These are phyloP conservation scores for Lumnitzera littorea DNA, from an alignment of 345 rosid species.

Conservation along the genomic window DNA sequence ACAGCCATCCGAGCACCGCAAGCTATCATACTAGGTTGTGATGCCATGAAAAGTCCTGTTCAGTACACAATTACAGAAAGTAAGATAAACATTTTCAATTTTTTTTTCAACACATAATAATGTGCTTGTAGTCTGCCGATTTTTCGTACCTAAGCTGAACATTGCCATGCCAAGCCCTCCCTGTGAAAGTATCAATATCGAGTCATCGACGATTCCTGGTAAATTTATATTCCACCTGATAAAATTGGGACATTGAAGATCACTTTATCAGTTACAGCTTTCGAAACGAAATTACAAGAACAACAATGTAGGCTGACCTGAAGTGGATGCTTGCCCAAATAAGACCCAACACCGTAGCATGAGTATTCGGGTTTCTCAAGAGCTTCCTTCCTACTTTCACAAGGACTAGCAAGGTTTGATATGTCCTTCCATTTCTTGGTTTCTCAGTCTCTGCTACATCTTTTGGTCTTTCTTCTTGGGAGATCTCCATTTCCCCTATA, in stretches of 20 bases:
- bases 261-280: neutral
- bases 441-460: slow-evolving; percentile 36
- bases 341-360: slow-evolving; percentile 60
- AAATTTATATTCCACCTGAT: slow-evolving; percentile 56
- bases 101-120: too few relatives aligned
- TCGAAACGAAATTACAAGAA: neutral
- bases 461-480: slow-evolving; percentile 38
- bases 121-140: too few relatives aligned
- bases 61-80: slow-evolving; percentile 1
- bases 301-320: slow-evolving; percentile 31
- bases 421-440: slow-evolving; percentile 30
- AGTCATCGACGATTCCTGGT: slow-evolving; percentile 58
- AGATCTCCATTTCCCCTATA: slow-evolving; percentile 25
- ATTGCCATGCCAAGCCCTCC: slow-evolving; percentile 98
- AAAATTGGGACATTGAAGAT: slow-evolving; percentile 3
- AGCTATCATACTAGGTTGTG: slow-evolving; percentile 55
- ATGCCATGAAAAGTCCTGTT: slow-evolving; percentile 85
- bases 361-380: slow-evolving; percentile 65
- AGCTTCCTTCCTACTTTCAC: slow-evolving; percentile 63
- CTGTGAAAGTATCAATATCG: slow-evolving; percentile 52
- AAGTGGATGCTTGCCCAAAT: slow-evolving; percentile 77
- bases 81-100: neutral
- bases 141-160: slow-evolving; percentile 76
- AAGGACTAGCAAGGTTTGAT: slow-evolving; percentile 35
- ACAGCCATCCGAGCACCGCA: slow-evolving; percentile 53